Evolutionary conservation across 139 green algal species (phyloP).

Genomic region (Volvox reticuliferus): DNA sequence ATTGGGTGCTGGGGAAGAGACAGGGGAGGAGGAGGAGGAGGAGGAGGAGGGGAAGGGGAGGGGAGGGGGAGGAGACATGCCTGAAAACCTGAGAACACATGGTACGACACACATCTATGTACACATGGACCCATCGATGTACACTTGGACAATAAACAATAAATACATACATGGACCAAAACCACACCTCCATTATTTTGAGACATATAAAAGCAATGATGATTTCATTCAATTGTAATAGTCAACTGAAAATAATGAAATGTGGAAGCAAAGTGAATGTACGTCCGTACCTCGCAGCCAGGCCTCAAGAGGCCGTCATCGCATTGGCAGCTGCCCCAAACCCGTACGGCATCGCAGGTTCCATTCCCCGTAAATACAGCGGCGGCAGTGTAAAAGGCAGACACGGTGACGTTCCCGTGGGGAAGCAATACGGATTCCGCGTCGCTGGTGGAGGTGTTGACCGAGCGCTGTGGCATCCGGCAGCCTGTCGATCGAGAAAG

Average conservation of each 20-base stretch:
- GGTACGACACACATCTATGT: neutral
- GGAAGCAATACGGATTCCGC: neutral
- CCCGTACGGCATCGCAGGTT: neutral
- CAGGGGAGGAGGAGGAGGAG: neutral
- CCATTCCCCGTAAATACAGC: neutral
- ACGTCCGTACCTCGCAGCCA: slow-evolving; percentile 3
- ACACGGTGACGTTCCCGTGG: neutral
- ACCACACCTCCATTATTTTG: too few species aligned
- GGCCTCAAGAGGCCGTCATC: slow-evolving; percentile 15
- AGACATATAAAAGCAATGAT: too few species aligned
- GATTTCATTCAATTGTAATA: too few species aligned
- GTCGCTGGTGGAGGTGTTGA: slow-evolving; percentile 6
- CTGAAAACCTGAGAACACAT: neutral
- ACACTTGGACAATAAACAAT: too few species aligned
- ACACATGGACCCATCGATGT: too few species aligned
- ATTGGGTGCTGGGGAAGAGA: neutral
- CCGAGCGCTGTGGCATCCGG: neutral
- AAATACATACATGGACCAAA: too few species aligned
- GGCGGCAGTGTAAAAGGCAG: neutral
- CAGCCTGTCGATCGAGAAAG: neutral
- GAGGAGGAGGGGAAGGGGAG: neutral
- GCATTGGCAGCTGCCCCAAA: slow-evolving; percentile 25
- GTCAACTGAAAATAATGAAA: neutral
- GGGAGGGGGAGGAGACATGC: neutral
- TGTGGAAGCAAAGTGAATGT: neutral